Evolutionary conservation across 208 protist species (phyloP).

Genomic region (Crithidia expoeki): DNA sequence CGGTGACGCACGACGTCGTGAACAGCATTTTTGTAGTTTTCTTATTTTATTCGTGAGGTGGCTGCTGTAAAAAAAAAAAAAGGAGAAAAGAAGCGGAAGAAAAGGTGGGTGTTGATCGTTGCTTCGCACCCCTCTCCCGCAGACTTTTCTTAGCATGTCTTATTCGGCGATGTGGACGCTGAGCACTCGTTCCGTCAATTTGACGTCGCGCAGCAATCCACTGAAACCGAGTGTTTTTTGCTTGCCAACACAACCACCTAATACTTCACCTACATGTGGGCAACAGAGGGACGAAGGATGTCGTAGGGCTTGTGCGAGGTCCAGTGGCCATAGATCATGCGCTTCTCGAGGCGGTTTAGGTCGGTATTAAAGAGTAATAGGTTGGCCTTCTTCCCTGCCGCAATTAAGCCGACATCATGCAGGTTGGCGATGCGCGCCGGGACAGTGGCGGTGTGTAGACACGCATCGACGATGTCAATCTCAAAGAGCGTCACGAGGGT

Average conservation of each 20-base stretch:
- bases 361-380: conserved; percentile 65
- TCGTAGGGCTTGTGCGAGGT: conserved; percentile 44
- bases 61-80: too few species aligned
- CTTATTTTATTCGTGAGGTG: background rate
- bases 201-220: background rate
- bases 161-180: background rate
- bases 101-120: conserved; percentile 14
- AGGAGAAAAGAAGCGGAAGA: background rate
- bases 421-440: conserved; percentile 64
- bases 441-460: conserved; percentile 57
- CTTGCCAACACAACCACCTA: too few species aligned
- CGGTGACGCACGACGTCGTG: too few species aligned
- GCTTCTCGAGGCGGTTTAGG: conserved; percentile 54
- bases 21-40: background rate
- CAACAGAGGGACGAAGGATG: conserved; percentile 52
- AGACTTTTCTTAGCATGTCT: background rate
- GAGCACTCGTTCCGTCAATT: too few species aligned
- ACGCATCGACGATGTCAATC: conserved; percentile 57
- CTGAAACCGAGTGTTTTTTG: background rate
- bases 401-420: conserved; percentile 50
- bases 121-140: background rate
- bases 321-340: conserved; percentile 60
- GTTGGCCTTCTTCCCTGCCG: conserved; percentile 54
- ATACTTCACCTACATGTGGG: conserved; percentile 74
- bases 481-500: conserved; percentile 63